Evolutionary conservation across 2,329 filamentous ascomycete genomes (phyloP), one percentile per base, ranked within the genome.

Genomic region (Neocucurbitaria cava): DNA sequence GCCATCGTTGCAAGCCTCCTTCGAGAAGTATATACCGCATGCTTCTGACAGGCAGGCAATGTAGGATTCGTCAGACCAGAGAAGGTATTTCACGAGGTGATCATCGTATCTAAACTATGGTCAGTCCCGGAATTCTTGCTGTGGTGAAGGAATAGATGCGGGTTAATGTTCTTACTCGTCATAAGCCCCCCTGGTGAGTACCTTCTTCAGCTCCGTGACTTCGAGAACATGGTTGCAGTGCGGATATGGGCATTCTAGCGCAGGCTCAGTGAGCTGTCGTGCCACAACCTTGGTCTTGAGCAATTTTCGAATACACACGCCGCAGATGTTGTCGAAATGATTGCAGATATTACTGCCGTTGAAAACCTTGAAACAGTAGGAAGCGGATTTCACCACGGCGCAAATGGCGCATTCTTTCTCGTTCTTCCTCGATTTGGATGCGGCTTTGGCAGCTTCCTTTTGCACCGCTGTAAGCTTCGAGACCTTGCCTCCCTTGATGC

Each of bases 21-120:
- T 48, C 24, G 61, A 70, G 55, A 71, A 72, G 52, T 67, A 54
- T 7, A 46, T 17, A 5, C 63, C 64, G 28, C 70, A 71, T 1
- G 46, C 18, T 0, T 54, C 9, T 17, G 64, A 64, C 44, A 67
- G 60, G 23, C 68, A 71, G 28, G 57, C 38, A 3, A 66, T 50
- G 46, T 62, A 68, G 2, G 40, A 35, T 2, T 59, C 54, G 17
- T 43, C 45, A 11, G 44, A 33, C 11, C 58, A 41, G 10, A 71
- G 46, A 40, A 51, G 13, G 30, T 69, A 46, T 20, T 57, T 61
- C 1, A 51, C 40, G 1, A 69, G 46, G 1, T 65, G 66, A 3
- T 40, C 39, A 8, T 71, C 65, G 50, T 62, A 70, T 1, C 69
- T 72, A 23, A 8, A 10, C 13, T 13, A 15, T 35, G 44, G 46